Evolutionary conservation across 1,284 basidiomycete species (phyloP).

Genomic region (Sporisorium iseilematis-ciliati): DNA sequence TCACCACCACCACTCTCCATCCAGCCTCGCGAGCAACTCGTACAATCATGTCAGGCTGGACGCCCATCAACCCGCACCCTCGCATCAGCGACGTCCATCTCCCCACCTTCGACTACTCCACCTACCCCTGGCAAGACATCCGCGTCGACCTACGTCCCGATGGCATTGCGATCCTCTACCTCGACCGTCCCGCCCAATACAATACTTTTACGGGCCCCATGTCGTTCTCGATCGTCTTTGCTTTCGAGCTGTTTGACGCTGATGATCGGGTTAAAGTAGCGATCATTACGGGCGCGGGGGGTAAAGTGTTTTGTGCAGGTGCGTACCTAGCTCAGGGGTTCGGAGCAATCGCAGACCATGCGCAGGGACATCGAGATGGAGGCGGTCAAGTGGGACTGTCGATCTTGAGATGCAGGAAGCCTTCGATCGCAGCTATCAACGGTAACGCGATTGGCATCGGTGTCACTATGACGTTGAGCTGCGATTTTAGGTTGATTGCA

Average conservation of each 20-base stretch:
- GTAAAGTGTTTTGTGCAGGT: constrained; percentile 59
- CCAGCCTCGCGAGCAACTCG: background rate
- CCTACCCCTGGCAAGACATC: constrained; percentile 43
- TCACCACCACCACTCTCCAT: background rate
- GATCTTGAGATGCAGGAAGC: constrained; percentile 55
- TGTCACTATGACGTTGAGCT: constrained; percentile 52
- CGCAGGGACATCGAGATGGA: constrained; percentile 51
- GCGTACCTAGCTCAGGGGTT: constrained; percentile 56
- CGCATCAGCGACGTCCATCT: constrained; percentile 39
- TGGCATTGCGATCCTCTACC: constrained; percentile 41
- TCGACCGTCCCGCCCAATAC: constrained; percentile 33
- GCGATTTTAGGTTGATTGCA: constrained; percentile 48
- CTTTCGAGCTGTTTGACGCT: constrained; percentile 59
- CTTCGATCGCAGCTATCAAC: constrained; percentile 59
- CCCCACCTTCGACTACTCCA: constrained; percentile 34
- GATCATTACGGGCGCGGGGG: constrained; percentile 53
- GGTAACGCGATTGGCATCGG: constrained; percentile 63
- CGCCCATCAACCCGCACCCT: constrained; percentile 49
- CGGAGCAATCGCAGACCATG: constrained; percentile 42
- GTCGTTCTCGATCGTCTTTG: constrained; percentile 52
- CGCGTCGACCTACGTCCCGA: constrained; percentile 21
- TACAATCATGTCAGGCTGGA: constrained; percentile 23
- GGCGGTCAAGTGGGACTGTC: constrained; percentile 50
- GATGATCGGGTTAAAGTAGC: constrained; percentile 56
- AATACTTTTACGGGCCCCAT: constrained; percentile 57